Conservation (phyloP, 345 rosid species). For the Isatis tinctoria region DNA sequence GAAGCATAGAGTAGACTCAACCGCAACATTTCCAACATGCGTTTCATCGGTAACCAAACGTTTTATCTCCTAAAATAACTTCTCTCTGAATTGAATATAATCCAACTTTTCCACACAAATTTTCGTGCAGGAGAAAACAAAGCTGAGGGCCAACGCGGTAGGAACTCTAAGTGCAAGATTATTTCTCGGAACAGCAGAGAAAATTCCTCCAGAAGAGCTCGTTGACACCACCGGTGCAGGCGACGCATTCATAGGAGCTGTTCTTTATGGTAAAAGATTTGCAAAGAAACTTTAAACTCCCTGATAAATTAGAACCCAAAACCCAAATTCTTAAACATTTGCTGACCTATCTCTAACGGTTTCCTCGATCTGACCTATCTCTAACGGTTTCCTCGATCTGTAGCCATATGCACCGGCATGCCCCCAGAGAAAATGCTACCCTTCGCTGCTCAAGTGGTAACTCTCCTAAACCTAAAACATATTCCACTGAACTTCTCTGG, state of each 20-base stretch:
- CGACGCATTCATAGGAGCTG: slow-evolving; percentile 82
- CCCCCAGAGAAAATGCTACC: slow-evolving; percentile 76
- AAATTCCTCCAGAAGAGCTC: slow-evolving; percentile 65
- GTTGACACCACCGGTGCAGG: slow-evolving; percentile 97
- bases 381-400: slow-evolving; percentile 14
- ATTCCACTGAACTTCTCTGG: background rate
- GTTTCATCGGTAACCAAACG: slow-evolving; percentile 48
- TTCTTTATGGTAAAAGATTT: slow-evolving; percentile 54
- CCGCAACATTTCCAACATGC: slow-evolving; percentile 46
- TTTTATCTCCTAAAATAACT: background rate
- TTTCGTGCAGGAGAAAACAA: slow-evolving; percentile 38
- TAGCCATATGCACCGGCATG: slow-evolving; percentile 63
- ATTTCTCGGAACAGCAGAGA: slow-evolving; percentile 72
- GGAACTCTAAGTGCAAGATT: slow-evolving; percentile 61
- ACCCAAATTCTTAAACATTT: background rate
- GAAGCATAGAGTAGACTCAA: slow-evolving; percentile 45
- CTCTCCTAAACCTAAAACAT: slow-evolving; percentile 9
- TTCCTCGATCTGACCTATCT: slow-evolving; percentile 9
- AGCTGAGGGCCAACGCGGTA: slow-evolving; percentile 54
- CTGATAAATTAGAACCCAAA: background rate
- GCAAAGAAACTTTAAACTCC: background rate
- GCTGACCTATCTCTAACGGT: background rate
- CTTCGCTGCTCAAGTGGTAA: slow-evolving; percentile 86
- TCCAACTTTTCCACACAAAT: background rate
- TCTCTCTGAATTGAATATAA: background rate